Evolutionary conservation across 768 basidiomycete species (phyloP), one percentile per base, ranked within the genome.

Genomic region (Cantharellus anzutake): DNA sequence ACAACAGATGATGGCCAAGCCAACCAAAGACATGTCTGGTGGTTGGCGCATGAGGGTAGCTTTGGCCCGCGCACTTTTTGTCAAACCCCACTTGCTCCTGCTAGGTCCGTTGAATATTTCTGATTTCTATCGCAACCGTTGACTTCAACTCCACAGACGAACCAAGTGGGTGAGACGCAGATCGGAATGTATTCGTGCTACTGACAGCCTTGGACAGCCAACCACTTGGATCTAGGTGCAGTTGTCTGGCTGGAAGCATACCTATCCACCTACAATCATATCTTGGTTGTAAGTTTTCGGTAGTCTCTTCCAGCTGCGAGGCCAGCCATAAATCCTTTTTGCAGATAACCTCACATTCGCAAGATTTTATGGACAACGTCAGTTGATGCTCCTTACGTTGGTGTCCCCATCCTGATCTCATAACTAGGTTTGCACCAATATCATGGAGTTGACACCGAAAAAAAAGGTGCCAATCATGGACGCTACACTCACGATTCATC

Each of bases 1-100:
- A 55, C 79, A 78, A 66, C 69, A 74, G 59, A 98, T 98, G 94
- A 96, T 98, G 93, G 79, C 79, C 71, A 87, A 84, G 71, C 86
- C 92, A 2, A 99, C 94, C 39, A 94, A 90, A 73, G 94, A 99
- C 70, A 99, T 99, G 94, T 84, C 82, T 67, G 94, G 94, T 79
- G 94, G 94, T 66, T 99, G 94, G 94, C 80, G 94, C 57, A 99
- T 99, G 94, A 82, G 94, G 70, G 94, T 99, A 59, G 86, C 94
- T 11, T 84, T 99, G 42, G 94, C 94, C 41, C 79, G 94, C 55
- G 94, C 94, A 1, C 78, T 99, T 44, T 97, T 98, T 72, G 74
- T 99, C 71, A 97, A 93, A 72, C 94, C 94, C 3, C 96, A 99
- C 74, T 72, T 99, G 35, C 77, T 98, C 41, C 75, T 99, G 41